Percentiles rank a stretch among this genome's conserved stretches.
These are phyloP conservation scores for Hypoxylon sp. DNA, from an alignment of 2,329 filamentous ascomycete genomes.

Conservation along the genomic window DNA sequence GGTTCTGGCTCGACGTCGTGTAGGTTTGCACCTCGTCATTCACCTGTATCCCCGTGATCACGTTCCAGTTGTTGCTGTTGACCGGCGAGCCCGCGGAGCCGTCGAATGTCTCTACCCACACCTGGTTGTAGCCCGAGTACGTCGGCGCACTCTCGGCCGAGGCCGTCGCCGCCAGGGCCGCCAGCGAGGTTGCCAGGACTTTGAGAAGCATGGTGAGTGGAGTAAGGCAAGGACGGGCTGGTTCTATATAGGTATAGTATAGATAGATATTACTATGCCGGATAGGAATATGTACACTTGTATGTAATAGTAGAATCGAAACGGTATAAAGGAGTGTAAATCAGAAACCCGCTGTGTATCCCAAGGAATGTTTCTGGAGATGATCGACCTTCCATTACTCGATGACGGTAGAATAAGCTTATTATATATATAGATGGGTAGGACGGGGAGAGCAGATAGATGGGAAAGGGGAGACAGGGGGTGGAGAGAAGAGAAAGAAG, in stretches of 20 bases:
- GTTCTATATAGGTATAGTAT: conserved; percentile 10
- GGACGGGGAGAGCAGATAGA: conserved; percentile 14
- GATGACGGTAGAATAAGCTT: conserved; percentile 26
- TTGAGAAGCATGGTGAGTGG: conserved; percentile 42
- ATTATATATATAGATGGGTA: conserved; percentile 30
- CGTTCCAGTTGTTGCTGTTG: conserved; percentile 59
- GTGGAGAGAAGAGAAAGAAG: conserved; percentile 7
- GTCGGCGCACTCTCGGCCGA: conserved; percentile 50
- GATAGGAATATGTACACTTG: conserved; percentile 40
- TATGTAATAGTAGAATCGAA: conserved; percentile 37
- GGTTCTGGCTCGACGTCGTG: conserved; percentile 57
- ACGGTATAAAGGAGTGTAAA: conserved; percentile 43
- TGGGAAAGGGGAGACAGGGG: conserved; percentile 21
- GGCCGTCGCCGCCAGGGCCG: conserved; percentile 29
- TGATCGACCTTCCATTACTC: conserved; percentile 40
- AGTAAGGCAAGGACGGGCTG: conserved; percentile 16
- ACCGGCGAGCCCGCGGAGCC: conserved; percentile 55
- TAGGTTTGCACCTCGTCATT: conserved; percentile 65
- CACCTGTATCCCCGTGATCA: conserved; percentile 57
- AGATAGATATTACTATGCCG: neutral
- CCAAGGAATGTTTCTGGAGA: conserved; percentile 34
- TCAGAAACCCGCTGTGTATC: conserved; percentile 41
- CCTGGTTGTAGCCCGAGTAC: conserved; percentile 55
- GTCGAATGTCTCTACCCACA: conserved; percentile 61
- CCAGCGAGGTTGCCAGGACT: conserved; percentile 40